Base-by-base conservation (phyloP, 2,329 filamentous ascomycete species). In the Xylaria sp. region DNA sequence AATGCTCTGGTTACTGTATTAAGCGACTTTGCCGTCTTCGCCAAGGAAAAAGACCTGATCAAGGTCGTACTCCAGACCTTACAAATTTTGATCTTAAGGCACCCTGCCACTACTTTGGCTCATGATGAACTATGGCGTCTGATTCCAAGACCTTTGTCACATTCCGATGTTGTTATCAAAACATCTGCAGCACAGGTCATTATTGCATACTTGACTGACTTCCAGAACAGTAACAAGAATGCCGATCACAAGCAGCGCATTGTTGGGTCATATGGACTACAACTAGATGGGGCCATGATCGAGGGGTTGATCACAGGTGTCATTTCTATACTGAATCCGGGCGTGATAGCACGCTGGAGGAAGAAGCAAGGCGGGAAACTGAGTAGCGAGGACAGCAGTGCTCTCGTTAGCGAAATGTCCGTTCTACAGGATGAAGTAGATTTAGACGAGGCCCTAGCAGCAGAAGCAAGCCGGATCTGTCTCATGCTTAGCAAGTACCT, bases 391-490 rank as follows among this genome's bases (percentile, higher is more conserved):
- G 63, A 58, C 23, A 18, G 65, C 28, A 63, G 63, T 13, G n/a
- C 57, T 9, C 64, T 72, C 25, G 69, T 72, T 10, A 55, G 55
- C 5, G 65, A 72, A 12, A 28, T 32, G 2, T 46, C 54, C 25
- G 46, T 58, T 15, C 57, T 18, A 18, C 63, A 68, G 15, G 66
- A 60, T 32, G n/a, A n/a, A 13, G 59, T 46, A 6, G 74, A 78
- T 20, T 80, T 95, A 8, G 90, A 91, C 18, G 91, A 96, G 76
- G 86, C 89, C 10, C 84, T 98, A n/a, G 92, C 92, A 1, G 86
- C 89, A 51, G 93, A 97, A 78, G 90, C 90, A 13, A 89, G 93
- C 3, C 92, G 94, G 73, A 94, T 97, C 72, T 84, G 97, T 44
- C 86, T 95, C 46, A 97, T 97, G 84, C 84, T 99, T 0, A 93